Evolutionary conservation across 75 land plant genomes (phyloP), one percentile per base, ranked within the genome.

Genomic region (Selaginella moellendorffii): DNA sequence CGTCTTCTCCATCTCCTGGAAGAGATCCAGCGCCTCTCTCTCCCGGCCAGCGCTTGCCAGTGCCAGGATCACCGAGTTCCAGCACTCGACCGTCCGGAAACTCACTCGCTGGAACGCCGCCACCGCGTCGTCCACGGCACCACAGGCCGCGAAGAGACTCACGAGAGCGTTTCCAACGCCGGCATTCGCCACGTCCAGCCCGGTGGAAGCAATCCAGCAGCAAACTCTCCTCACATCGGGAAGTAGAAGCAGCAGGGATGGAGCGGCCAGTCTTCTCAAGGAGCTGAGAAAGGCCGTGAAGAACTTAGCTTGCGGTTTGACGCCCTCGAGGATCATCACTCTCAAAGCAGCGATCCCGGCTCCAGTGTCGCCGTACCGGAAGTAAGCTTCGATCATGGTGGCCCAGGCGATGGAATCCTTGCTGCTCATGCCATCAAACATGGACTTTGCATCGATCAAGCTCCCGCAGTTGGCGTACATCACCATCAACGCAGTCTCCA

Each of bases 91-190:
- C 26, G 30, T 51, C 31, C 31, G n/a, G 2, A 28, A 9, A 0
- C 1, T 31, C 53, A 70, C 20, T 27, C 9, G 65, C 30, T 31
- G 25, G 30, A 68, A 68, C 25, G 65, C 12, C 2, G 23, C 24
- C 0, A n/a, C 25, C 1, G 70, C 70, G 65, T 68, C 68, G 17
- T 19, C 68, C n/a, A 30, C 24, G 19, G 42, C 65, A 20, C 70
- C 70, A 64, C 70, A 68, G 27, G 63, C 24, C 1, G 69, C 68
- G 65, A 65, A 68, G 31, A 68, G 29, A 23, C 65, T 31, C 28
- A 68, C 42, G 28, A 68, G 70, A 66, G 70, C 69, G 17, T 66
- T 66, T 0, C 68, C 68, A 30, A 66, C 31, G n/a, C 24, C n/a
- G 1, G 65, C 65, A 51, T 52, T 36, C 46, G 46, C 5, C 14